Base-by-base conservation (phyloP, 805 yeast genomes). In the Yarrowia deformans region DNA sequence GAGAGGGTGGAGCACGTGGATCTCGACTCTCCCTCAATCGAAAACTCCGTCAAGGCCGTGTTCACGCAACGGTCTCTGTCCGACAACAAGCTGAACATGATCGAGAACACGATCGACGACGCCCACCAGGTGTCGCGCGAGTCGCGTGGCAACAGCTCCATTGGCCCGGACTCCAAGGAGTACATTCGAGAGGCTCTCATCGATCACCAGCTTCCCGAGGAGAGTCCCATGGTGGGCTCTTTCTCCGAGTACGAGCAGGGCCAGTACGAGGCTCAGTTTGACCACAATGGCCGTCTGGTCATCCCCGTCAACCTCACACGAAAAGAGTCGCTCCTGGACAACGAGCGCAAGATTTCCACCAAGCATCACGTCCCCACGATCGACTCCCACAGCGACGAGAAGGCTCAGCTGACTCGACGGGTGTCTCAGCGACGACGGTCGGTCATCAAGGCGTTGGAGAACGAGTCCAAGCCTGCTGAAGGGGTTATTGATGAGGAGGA, bases 271-370 rank as follows among this genome's bases (percentile, higher is more conserved):
- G 56, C 68, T 5, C 48, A 63, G 68, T 49, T 48, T 48, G 68
- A 63, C 29, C 56, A 49, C 45, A 48, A 48, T 13, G 68, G 68
- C 16, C 45, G 68, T 4, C 68, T 63, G n/a, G 48, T 49, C 23
- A 63, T 63, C 29, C 55, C 55, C 39, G 55, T 40, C 23, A 48
- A 48, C 29, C 48, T 76, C 9, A 70, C 75, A 1, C 75, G 80
- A 12, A 76, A 77, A 56, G 80, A 77, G 69, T 74, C 77, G 19
- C 70, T 77, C 49, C 73, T 73, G 60, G 80, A 77, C 18, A 72
- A 73, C 12, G 77, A 77, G 70, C 69, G 79, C 6, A 73, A 72
- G 37, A 74, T 75, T 8, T 70, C 72, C 4, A 76, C 79, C 1
- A 61, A 67, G 54, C 70, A 70, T 19, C 74, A 73, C 37, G 66